phyloP scores from a whole-genome alignment of 305 asterid species.

The Withania somnifera region DNA sequence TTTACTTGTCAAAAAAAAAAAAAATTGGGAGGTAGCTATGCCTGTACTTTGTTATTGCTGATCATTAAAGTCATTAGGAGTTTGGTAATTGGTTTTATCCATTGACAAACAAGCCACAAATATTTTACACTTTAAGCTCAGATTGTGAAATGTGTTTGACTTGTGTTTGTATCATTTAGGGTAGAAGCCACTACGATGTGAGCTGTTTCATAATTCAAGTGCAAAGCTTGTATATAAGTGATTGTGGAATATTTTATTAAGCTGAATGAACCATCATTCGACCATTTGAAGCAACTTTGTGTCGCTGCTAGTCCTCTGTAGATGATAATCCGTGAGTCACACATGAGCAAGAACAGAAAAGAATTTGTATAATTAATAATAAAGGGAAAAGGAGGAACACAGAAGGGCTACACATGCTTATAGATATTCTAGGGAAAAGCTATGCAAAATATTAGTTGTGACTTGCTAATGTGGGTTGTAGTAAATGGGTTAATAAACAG shows the following conservation, averaged over 20 bases:
- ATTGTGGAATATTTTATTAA: neutral
- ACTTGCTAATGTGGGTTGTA: neutral
- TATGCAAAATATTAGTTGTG: neutral
- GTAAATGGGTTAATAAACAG: neutral
- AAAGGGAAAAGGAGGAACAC: neutral
- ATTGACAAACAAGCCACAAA: neutral
- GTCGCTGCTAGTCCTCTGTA: neutral
- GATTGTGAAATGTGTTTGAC: constrained; percentile 3
- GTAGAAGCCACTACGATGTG: neutral
- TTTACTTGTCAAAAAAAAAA: neutral
- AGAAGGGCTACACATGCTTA: neutral
- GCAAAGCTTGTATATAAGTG: neutral
- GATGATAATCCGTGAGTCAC: neutral
- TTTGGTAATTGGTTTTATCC: neutral
- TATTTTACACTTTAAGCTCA: neutral
- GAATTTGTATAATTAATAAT: too few relatives aligned
- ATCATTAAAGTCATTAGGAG: neutral
- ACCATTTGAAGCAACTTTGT: neutral
- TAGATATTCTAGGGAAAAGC: neutral
- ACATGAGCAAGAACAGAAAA: neutral
- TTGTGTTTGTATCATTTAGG: neutral
- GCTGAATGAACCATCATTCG: neutral
- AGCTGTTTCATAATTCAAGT: neutral
- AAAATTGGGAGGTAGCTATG: neutral
- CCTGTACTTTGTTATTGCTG: neutral